A percentile compares a stretch with the other conserved stretches of the same genome.
Conservation (phyloP, 2,329 filamentous ascomycete species). For the Cryphonectria japonica region DNA sequence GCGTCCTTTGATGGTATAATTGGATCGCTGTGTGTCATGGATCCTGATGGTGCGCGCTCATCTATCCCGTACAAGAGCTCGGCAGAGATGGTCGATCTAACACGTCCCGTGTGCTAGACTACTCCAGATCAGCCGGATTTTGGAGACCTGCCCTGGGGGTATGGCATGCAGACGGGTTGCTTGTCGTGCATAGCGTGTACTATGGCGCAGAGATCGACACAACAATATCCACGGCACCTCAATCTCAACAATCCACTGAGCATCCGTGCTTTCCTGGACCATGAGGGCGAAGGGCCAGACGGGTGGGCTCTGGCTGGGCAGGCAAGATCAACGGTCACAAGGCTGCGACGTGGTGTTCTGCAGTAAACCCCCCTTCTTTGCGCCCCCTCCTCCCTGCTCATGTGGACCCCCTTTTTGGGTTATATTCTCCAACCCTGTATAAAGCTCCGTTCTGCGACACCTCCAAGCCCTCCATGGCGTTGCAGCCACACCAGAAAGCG, state of each 20-base stretch:
- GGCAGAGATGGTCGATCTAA: conserved; percentile 6
- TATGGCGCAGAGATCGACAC: conserved; percentile 9
- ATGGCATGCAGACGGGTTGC: conserved; percentile 4
- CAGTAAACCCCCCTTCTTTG: background rate
- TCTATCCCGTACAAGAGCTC: conserved; percentile 8
- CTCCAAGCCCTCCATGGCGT: conserved; percentile 18
- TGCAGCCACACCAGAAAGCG: conserved; percentile 7
- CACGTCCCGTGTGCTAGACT: background rate
- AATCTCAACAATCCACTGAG: too few species aligned
- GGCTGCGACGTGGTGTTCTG: conserved; percentile 23
- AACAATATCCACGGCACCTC: background rate
- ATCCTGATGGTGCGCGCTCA: conserved; percentile 1
- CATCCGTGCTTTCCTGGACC: conserved; percentile 3
- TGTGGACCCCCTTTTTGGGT: conserved; percentile 14
- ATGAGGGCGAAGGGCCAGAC: background rate
- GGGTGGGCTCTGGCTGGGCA: background rate
- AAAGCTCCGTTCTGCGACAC: conserved; percentile 27
- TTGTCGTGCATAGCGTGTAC: background rate
- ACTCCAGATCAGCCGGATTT: conserved; percentile 7
- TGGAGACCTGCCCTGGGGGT: conserved; percentile 3
- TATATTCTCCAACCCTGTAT: conserved; percentile 22
- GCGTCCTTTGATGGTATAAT: background rate
- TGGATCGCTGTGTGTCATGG: background rate
- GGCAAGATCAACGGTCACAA: conserved; percentile 13
- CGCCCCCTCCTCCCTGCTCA: conserved; percentile 8